Evolutionary conservation across 139 green algal genomes (phyloP), one percentile per base, ranked within the genome.

Genomic region (Chlorella sp.): DNA sequence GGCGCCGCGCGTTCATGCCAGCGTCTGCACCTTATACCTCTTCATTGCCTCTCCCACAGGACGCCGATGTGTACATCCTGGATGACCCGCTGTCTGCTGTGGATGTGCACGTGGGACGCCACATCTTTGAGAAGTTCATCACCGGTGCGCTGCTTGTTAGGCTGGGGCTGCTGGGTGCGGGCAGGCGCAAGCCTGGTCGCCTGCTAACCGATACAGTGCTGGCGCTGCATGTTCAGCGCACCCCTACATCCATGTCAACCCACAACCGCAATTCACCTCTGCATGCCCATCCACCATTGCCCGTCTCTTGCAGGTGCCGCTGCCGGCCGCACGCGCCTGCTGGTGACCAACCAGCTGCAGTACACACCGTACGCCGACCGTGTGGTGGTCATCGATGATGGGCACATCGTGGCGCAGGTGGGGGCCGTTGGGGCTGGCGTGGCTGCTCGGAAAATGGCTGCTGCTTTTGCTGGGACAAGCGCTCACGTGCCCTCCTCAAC

Each of bases 41-140:
- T n/a, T n/a, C n/a, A 51, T 9, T 44, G 20, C 18, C 28, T 26
- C 41, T 30, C 1, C 41, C 23, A 17, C 75, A 88, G 44, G 89
- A 98, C 75, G 93, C 95, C 30, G 95, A 98, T 75, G 88, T 98
- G 57, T 93, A 95, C 83, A 88, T 99, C n/a, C 81, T 99, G 82
- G 97, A 99, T 87, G 97, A 99, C 84, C 96, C 96, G 21, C 91
- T 99, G 38, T 94, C 86, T 20, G 97, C 97, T 0, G 96, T 99
- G 78, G 96, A 99, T 85, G 91, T 94, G 21, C 96, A 98, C 82
- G 96, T 99, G 17, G 95, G 94, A 17, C 74, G 88, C 20, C 89
- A 95, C 47, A 90, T 99, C 83, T 98, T 98, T 85, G 87, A 96
- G 56, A 36, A 95, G 28, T 95, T 93, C 82, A 95, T 98, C 39